phyloP scores from a whole-genome alignment of 805 yeast species.

The Zygosaccharomyces bailii region DNA sequence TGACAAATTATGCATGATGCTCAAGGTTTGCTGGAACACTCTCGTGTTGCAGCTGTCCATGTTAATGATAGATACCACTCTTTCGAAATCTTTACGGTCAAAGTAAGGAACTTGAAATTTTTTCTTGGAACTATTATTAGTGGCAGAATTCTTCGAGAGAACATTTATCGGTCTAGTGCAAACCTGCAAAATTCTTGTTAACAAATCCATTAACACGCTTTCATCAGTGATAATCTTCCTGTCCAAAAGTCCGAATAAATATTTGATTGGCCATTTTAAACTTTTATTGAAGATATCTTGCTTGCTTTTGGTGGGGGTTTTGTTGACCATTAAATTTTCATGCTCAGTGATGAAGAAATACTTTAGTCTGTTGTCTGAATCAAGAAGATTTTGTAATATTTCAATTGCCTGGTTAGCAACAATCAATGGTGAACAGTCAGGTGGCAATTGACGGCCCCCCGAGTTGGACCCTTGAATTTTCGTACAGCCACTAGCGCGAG shows the following conservation, averaged over 20 bases:
- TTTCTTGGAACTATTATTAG: slow-evolving; percentile 26
- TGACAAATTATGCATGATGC: slow-evolving; percentile 74
- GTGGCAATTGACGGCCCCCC: slow-evolving; percentile 42
- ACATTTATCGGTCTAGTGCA: slow-evolving; percentile 69
- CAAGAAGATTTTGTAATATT: slow-evolving; percentile 65
- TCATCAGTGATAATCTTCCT: slow-evolving; percentile 66
- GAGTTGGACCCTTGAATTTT: slow-evolving; percentile 15
- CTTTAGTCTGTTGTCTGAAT: slow-evolving; percentile 62
- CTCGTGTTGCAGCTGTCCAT: slow-evolving; percentile 82
- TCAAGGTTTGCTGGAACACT: slow-evolving; percentile 78
- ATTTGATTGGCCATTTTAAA: slow-evolving; percentile 67
- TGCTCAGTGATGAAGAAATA: slow-evolving; percentile 78
- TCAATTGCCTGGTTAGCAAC: slow-evolving; percentile 79
- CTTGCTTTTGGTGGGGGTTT: slow-evolving; percentile 34
- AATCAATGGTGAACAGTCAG: slow-evolving; percentile 60
- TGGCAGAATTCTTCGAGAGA: slow-evolving; percentile 44
- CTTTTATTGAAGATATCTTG: slow-evolving; percentile 37
- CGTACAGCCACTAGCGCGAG: slow-evolving; percentile 41
- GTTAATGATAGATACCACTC: slow-evolving; percentile 62
- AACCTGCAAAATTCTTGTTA: slow-evolving; percentile 71
- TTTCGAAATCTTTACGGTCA: slow-evolving; percentile 57
- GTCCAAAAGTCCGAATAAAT: slow-evolving; percentile 59
- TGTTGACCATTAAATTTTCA: slow-evolving; percentile 45
- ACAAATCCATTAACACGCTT: slow-evolving; percentile 67
- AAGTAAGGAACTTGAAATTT: slow-evolving; percentile 55